Base-by-base conservation (phyloP, 2,329 filamentous ascomycete genomes). In the Aspergillus candidus region DNA sequence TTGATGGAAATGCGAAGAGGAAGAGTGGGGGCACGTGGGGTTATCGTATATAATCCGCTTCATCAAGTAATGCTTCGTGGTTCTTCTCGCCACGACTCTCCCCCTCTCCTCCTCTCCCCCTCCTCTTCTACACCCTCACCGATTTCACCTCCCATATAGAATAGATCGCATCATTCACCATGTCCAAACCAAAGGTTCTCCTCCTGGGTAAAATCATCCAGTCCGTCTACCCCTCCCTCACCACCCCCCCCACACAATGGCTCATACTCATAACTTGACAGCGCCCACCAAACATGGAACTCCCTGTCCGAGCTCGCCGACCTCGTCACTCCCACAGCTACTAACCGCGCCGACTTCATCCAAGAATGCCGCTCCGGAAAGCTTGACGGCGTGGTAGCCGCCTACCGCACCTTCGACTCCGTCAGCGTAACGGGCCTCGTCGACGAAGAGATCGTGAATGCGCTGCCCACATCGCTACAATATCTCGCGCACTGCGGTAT, bases 401-500 rank as follows among this genome's bases (percentile, higher is more conserved):
- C 77, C 22, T 93, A 85, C 67, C 79, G 87, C 42, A 91, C 85
- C 11, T 88, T 89, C 55, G 66, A 65, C 35, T 86, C 82, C 29
- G 70, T 78, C 34, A 59, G 58, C 11, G 72, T 83, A 45, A 91
- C 86, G 0, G 88, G 88, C 2, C 66, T 71, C 14, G 70, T 93
- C 49, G 85, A 94, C 61, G 73, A 74, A 35, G 84, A 88, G 63
- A 66, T 93, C n/a, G 66, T 90, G 31, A 64, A 73, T 35, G 73
- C 65, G 3, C 52, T 72, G 4, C 70, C 69, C 1, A 63, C 57
- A 31, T 66, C 62, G 3, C 47, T 69, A 44, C 56, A 50, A 38
- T 73, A 58, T 47, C 50, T 72, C 17, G 60, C 65, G 6, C 63
- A 69, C 41, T 68, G 66, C 45, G 66, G 68, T 69, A 62, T 41